These are phyloP conservation scores for Centrapalus pauciflorus DNA, from an alignment of 129 eudicot species.

Conservation along the genomic window DNA sequence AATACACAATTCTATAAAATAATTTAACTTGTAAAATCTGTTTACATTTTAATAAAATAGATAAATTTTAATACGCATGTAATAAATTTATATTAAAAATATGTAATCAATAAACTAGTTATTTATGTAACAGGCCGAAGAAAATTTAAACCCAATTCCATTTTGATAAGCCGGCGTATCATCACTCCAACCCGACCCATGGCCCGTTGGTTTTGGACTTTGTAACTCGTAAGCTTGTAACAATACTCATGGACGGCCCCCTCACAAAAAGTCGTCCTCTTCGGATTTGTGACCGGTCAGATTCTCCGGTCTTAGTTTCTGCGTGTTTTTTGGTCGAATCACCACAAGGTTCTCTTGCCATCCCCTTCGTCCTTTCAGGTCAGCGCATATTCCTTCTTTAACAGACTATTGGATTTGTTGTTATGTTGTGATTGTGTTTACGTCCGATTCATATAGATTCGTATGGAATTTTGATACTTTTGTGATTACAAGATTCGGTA, in stretches of 20 bases:
- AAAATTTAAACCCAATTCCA: neutral
- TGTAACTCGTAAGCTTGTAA: too few relatives aligned
- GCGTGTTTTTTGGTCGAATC: constrained; percentile 18
- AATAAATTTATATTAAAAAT: too few relatives aligned
- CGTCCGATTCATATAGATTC: constrained; percentile 15
- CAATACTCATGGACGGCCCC: constrained; percentile 10
- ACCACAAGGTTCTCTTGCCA: neutral
- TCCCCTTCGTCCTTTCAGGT: constrained; percentile 14
- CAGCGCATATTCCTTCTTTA: constrained; percentile 20
- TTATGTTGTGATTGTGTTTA: neutral
- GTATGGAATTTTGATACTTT: neutral
- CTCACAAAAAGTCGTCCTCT: constrained; percentile 19
- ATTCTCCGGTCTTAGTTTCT: constrained; percentile 19
- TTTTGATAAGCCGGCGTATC: neutral
- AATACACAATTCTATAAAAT: too few relatives aligned
- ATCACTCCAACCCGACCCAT: constrained; percentile 17
- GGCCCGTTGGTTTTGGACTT: constrained; percentile 17
- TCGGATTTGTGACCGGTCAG: constrained; percentile 28
- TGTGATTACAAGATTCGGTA: constrained; percentile 11
- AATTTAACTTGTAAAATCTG: too few relatives aligned
- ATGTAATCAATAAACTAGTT: too few relatives aligned
- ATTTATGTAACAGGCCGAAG: too few relatives aligned
- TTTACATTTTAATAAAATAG: too few relatives aligned
- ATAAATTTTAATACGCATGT: too few relatives aligned
- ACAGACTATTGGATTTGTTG: neutral